Evolutionary conservation across 768 basidiomycete genomes (phyloP), one percentile per base, ranked within the genome.

Genomic region (Tephrocybe rancida): DNA sequence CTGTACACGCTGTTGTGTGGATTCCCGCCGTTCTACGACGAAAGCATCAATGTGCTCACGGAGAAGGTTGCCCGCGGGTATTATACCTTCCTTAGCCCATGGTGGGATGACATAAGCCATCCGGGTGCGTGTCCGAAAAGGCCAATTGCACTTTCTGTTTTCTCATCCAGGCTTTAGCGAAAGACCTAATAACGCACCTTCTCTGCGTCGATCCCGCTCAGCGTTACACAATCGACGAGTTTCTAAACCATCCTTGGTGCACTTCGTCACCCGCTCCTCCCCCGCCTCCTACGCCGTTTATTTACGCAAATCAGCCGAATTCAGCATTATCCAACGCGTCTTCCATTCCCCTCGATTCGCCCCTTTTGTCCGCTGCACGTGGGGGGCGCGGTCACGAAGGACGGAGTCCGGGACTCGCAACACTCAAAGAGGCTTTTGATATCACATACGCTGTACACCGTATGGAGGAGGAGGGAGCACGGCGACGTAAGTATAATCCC

Each of bases 381-480:
- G 88, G 88, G 53, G 86, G 88, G 11, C 80, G 84, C 18, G 79
- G 78, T 21, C 64, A 66, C 25, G 90, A 91, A 57, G 89, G 87
- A 5, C 87, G 92, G 37, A 98, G 96, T 46, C 97, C 97, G 2
- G 95, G 97, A 21, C 67, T 98, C 24, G 89, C 93, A 0, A 86
- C 90, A 0, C 85, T 99, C 69, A 98, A 97, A 66, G 97, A 98
- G 67, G 95, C 97, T 3, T 98, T 99, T 71, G 97, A 99, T 69
- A 88, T 99, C 65, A 96, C 97, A 1, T 98, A 98, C 69, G 96
- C 97, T 3, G 97, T 99, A 0, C 97, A 99, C 70, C 87, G 96
- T 16, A 98, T 98, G 96, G 96, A 98, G 68, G 97, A 99, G 70
- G 97, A 99, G 71, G 96, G 95, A 13, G 91, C 90, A 0, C 81